Percentiles rank a stretch among this genome's conserved stretches.
Conservation (phyloP, 2,329 filamentous ascomycete species). For the Penicillium palitans region DNA sequence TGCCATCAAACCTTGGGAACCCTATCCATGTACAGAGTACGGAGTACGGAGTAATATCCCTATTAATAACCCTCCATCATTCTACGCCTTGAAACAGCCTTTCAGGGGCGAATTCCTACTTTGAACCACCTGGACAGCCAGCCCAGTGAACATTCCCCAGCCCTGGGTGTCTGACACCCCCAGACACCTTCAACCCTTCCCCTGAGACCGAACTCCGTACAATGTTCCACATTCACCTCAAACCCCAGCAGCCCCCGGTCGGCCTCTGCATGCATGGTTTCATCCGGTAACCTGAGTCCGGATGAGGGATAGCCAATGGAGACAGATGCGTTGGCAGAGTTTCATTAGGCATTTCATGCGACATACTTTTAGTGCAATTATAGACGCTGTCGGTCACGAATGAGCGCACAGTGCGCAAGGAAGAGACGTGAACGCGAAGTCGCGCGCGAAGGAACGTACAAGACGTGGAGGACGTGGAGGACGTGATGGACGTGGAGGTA, state of each 20-base stretch:
- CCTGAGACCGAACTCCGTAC: not conserved
- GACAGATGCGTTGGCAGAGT: constrained; percentile 8
- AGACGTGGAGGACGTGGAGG: constrained; percentile 4
- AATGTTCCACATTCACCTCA: constrained; percentile 2
- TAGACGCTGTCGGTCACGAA: not conserved
- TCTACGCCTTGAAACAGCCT: not conserved
- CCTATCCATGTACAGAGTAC: not conserved
- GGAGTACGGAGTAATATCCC: not conserved
- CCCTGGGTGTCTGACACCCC: not conserved
- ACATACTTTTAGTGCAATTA: not conserved
- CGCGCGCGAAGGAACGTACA: not conserved
- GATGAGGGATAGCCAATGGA: not conserved
- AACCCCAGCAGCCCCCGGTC: not conserved
- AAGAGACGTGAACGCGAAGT: constrained; percentile 2
- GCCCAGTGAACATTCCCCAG: constrained; percentile 4
- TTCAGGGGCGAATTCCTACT: not conserved
- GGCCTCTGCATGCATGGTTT: constrained; percentile 4
- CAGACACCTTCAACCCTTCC: not conserved
- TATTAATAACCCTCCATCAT: constrained; percentile 8
- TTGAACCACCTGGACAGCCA: not conserved
- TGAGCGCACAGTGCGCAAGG: constrained; percentile 6
- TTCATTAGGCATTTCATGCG: constrained; percentile 2
- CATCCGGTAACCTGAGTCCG: not conserved
- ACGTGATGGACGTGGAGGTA: not conserved
- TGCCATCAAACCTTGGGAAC: not conserved